These are phyloP conservation scores for Lactifluus subvellereus DNA, from an alignment of 768 basidiomycete genomes.

Conservation along the genomic window DNA sequence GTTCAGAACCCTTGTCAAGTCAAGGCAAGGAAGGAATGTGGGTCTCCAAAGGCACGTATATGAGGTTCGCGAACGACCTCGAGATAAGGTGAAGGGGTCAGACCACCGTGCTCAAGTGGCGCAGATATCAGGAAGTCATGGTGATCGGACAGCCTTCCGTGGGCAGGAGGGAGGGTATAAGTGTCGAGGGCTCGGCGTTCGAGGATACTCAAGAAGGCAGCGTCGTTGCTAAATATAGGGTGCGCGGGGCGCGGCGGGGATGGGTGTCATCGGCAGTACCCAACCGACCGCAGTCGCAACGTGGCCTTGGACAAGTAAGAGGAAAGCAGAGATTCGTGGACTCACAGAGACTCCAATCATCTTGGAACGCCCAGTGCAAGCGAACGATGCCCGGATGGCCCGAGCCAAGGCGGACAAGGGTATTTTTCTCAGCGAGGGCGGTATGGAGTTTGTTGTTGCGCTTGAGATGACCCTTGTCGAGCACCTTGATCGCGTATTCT, in stretches of 20 bases:
- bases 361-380: slow-evolving; percentile 81
- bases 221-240: background rate
- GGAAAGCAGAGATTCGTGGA: slow-evolving; percentile 19
- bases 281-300: background rate
- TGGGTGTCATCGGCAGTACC: background rate
- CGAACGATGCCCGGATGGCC: slow-evolving; percentile 79
- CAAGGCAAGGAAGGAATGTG: background rate
- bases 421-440: slow-evolving; percentile 76
- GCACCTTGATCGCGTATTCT: slow-evolving; percentile 70
- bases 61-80: background rate
- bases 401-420: slow-evolving; percentile 55
- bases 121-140: background rate
- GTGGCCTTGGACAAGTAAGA: background rate
- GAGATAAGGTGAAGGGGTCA: slow-evolving; percentile 11
- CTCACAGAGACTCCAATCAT: slow-evolving; percentile 78
- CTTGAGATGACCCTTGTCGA: slow-evolving; percentile 79
- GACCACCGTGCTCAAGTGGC: background rate
- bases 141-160: slow-evolving; percentile 7
- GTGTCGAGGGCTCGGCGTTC: background rate
- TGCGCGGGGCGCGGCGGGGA: background rate
- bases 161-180: background rate
- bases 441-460: slow-evolving; percentile 73
- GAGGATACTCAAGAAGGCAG: background rate
- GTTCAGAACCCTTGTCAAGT: background rate
- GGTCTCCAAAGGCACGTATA: background rate